These are phyloP conservation scores for Abelmoschus esculentus DNA, from an alignment of 345 rosid genomes.

Conservation along the genomic window DNA sequence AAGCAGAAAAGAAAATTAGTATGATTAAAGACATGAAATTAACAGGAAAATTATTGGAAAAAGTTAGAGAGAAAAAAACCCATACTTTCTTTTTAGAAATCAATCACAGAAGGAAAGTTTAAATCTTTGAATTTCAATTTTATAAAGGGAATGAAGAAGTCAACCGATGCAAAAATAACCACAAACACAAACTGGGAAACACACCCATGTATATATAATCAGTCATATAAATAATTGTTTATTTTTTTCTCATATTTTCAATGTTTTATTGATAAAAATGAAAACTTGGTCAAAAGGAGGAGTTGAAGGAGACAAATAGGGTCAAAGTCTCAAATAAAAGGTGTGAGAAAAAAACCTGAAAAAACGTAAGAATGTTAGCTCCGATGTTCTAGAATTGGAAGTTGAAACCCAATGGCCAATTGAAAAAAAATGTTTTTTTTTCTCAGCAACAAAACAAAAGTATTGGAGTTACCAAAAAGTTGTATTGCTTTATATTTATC, in stretches of 20 bases:
- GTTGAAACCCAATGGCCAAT: not conserved
- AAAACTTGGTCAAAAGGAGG: not conserved
- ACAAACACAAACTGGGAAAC: not conserved
- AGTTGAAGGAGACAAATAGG: conserved; percentile 3
- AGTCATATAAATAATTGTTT: not conserved
- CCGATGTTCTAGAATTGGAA: not conserved
- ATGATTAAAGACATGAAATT: not conserved
- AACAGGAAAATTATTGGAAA: not conserved
- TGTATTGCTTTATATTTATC: not conserved
- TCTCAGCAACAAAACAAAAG: too few relatives aligned
- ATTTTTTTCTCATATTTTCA: not conserved
- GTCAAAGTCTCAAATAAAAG: not conserved
- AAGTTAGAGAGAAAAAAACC: not conserved
- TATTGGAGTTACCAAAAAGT: not conserved
- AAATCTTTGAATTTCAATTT: not conserved
- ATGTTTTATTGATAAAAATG: not conserved
- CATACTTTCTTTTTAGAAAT: not conserved
- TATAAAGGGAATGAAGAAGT: not conserved
- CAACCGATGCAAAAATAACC: not conserved
- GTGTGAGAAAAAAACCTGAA: not conserved
- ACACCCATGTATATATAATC: not conserved
- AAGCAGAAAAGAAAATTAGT: not conserved
- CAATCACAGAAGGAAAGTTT: not conserved
- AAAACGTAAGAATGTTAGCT: not conserved
- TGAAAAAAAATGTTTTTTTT: not conserved